Conservation (phyloP, 2,329 filamentous ascomycete genomes). For the Penicillium sp. region DNA sequence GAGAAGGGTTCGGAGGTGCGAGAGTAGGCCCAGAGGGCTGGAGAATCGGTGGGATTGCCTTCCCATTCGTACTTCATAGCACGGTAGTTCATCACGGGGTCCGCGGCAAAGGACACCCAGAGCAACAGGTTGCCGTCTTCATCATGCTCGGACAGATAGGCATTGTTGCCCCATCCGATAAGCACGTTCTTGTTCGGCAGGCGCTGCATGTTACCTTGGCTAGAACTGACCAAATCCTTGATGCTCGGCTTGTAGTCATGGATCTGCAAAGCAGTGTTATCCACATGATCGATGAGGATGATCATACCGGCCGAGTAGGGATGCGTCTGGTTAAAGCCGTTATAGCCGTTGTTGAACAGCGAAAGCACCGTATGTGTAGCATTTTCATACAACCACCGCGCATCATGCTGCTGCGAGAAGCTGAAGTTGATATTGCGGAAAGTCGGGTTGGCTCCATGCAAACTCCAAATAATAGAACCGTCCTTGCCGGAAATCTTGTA, state of each 20-base stretch:
- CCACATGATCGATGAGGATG: conserved; percentile 38
- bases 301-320: conserved; percentile 40
- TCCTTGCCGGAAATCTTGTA: conserved; percentile 43
- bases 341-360: conserved; percentile 44
- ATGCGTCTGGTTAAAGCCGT: conserved; percentile 42
- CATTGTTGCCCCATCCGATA: conserved; percentile 45
- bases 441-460: conserved; percentile 38
- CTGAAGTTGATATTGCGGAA: conserved; percentile 41
- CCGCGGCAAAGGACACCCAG: conserved; percentile 36
- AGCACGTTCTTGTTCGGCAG: conserved; percentile 39
- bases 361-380: conserved; percentile 39
- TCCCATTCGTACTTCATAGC: conserved; percentile 45
- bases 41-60: conserved; percentile 40
- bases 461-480: conserved; percentile 39
- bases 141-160: conserved; percentile 41
- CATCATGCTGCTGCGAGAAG: conserved; percentile 46
- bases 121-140: conserved; percentile 38
- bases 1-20: conserved; percentile 25
- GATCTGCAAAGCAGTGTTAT: conserved; percentile 35
- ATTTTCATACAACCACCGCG: conserved; percentile 40
- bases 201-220: conserved; percentile 41
- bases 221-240: conserved; percentile 32
- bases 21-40: conserved; percentile 42
- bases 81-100: conserved; percentile 43
- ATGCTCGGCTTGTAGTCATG: conserved; percentile 30